Percentiles rank a stretch among this genome's conserved stretches.
phyloP scores from a whole-genome alignment of 1,139 yeast genomes.

The Geotrichum citri-aurantii region DNA sequence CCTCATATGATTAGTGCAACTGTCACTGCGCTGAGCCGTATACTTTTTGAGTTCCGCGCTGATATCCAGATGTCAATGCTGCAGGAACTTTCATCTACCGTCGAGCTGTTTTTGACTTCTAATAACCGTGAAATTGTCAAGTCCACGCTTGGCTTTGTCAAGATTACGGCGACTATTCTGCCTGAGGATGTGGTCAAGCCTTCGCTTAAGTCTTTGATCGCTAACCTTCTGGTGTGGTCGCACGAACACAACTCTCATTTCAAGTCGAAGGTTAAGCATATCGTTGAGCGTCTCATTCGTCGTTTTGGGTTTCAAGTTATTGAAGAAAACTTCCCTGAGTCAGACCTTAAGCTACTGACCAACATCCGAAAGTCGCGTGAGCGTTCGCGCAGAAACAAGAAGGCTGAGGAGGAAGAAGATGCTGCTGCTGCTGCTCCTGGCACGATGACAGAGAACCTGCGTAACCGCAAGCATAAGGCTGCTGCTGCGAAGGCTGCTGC shows the following conservation, averaged over 20 bases:
- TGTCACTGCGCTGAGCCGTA: conserved; percentile 81
- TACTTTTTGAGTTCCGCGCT: conserved; percentile 78
- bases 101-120: conserved; percentile 83
- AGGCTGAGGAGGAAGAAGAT: conserved; percentile 34
- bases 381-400: conserved; percentile 72
- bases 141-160: conserved; percentile 89
- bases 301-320: conserved; percentile 80
- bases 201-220: conserved; percentile 59
- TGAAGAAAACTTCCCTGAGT: conserved; percentile 80
- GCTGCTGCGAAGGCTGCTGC: conserved; percentile 8
- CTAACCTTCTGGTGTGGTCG: conserved; percentile 82
- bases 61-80: conserved; percentile 51
- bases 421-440: conserved; percentile 22
- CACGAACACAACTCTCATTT: conserved; percentile 95
- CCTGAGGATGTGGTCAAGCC: conserved; percentile 74
- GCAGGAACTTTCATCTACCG: conserved; percentile 76
- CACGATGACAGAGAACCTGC: conserved; percentile 14
- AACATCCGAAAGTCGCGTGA: conserved; percentile 83
- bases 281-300: conserved; percentile 83
- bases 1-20: conserved; percentile 97
- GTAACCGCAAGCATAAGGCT: conserved; percentile 16
- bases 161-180: conserved; percentile 78
- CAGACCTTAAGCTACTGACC: conserved; percentile 71
- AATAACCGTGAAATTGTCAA: conserved; percentile 90
- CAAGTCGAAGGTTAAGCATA: conserved; percentile 86